A percentile compares a stretch with the other conserved stretches of the same genome.
These are phyloP conservation scores for Onygenales sp. DNA, from an alignment of 2,329 filamentous ascomycete genomes.

Conservation along the genomic window DNA sequence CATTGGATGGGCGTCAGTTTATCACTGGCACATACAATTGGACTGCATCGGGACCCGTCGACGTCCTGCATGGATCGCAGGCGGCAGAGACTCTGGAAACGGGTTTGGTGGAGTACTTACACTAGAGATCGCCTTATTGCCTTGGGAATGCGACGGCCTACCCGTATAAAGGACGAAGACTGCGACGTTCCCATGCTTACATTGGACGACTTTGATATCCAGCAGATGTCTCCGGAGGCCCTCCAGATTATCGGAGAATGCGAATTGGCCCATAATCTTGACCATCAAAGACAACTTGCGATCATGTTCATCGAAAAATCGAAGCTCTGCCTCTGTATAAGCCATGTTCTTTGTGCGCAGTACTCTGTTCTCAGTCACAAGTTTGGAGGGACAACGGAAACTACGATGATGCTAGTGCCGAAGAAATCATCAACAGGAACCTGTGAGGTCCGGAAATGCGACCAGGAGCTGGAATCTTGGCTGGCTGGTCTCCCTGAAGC, in stretches of 20 bases:
- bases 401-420: constrained; percentile 80
- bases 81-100: constrained; percentile 79
- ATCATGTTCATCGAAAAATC: constrained; percentile 87
- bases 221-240: constrained; percentile 56
- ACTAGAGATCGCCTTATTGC: constrained; percentile 91
- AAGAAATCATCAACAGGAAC: constrained; percentile 79
- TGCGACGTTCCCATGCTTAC: constrained; percentile 88
- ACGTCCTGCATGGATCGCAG: constrained; percentile 64
- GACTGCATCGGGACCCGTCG: constrained; percentile 75
- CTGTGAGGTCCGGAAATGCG: constrained; percentile 68
- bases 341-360: constrained; percentile 78
- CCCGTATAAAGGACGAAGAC: constrained; percentile 84
- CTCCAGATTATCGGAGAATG: constrained; percentile 61
- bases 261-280: constrained; percentile 58
- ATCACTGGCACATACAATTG: constrained; percentile 86
- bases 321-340: constrained; percentile 80
- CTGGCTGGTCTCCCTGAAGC: constrained; percentile 59
- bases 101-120: constrained; percentile 97
- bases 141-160: constrained; percentile 85
- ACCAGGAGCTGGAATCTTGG: constrained; percentile 72
- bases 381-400: constrained; percentile 60
- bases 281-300: constrained; percentile 69
- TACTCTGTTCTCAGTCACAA: constrained; percentile 86
- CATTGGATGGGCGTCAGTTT: constrained; percentile 98
- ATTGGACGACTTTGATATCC: constrained; percentile 74